Evolutionary conservation across 371 early-diverging fungal species (phyloP).

Genomic region (Lichtheimia ramosa): DNA sequence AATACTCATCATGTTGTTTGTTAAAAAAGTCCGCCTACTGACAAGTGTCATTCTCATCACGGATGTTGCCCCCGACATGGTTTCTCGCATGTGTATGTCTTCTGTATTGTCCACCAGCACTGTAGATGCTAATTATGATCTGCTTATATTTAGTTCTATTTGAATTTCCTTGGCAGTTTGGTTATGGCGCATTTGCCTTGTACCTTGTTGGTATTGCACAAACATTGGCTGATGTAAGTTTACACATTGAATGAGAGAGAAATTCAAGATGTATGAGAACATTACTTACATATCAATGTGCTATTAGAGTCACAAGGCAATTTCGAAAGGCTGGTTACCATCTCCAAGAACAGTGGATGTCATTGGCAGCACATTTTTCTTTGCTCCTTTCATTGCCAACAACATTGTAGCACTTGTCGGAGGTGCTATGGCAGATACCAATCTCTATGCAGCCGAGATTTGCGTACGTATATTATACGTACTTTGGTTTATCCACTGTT

Average conservation of each 20-base stretch:
- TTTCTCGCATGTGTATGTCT: slow-evolving; percentile 23
- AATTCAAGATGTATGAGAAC: neutral
- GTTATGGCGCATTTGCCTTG: slow-evolving; percentile 25
- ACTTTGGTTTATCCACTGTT: slow-evolving; percentile 34
- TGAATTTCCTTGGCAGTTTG: slow-evolving; percentile 33
- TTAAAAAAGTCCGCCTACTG: slow-evolving; percentile 22
- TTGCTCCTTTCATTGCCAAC: slow-evolving; percentile 29
- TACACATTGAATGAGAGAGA: neutral
- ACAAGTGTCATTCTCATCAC: slow-evolving; percentile 23
- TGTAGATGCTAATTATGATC: neutral
- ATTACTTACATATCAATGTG: neutral
- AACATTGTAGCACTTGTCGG: slow-evolving; percentile 27
- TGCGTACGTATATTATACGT: slow-evolving; percentile 25
- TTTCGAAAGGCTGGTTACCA: slow-evolving; percentile 32
- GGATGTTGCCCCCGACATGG: slow-evolving; percentile 20
- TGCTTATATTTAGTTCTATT: slow-evolving; percentile 12
- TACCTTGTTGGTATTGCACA: slow-evolving; percentile 35
- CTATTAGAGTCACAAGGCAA: slow-evolving; percentile 31
- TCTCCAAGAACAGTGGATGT: slow-evolving; percentile 27
- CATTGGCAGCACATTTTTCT: slow-evolving; percentile 23
- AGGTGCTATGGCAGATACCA: slow-evolving; percentile 17
- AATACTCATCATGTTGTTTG: slow-evolving; percentile 4
- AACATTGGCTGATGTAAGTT: slow-evolving; percentile 25
- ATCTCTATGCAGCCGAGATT: slow-evolving; percentile 22
- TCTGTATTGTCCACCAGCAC: neutral